These are phyloP conservation scores for Talaromyces adpressus DNA, from an alignment of 495 filamentous ascomycete genomes.

Conservation along the genomic window DNA sequence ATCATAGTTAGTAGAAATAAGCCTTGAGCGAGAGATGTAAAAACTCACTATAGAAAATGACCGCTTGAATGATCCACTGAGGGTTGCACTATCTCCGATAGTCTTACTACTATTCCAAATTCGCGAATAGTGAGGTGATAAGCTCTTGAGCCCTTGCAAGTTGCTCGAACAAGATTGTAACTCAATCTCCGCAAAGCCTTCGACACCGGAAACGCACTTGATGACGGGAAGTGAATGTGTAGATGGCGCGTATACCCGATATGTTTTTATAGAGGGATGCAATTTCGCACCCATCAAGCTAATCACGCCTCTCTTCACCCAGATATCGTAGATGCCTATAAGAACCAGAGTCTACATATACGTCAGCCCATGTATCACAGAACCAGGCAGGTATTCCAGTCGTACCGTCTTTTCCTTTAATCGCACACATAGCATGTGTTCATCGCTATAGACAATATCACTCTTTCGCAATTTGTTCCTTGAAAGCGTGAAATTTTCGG, in stretches of 20 bases:
- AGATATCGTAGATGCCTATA: slow-evolving; percentile 68
- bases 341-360: slow-evolving; percentile 52
- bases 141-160: slow-evolving; percentile 51
- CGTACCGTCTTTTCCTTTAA: slow-evolving; percentile 38
- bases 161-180: slow-evolving; percentile 48
- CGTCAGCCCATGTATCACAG: not conserved
- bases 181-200: slow-evolving; percentile 40
- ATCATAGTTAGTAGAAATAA: not conserved
- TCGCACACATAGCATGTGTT: slow-evolving; percentile 31
- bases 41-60: slow-evolving; percentile 39
- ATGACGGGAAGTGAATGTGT: slow-evolving; percentile 74
- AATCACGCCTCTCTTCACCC: slow-evolving; percentile 56
- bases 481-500: slow-evolving; percentile 37
- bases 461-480: slow-evolving; percentile 32
- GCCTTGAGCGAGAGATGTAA: not conserved
- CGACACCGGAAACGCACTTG: slow-evolving; percentile 41
- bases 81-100: slow-evolving; percentile 29
- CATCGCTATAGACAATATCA: slow-evolving; percentile 35
- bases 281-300: slow-evolving; percentile 60
- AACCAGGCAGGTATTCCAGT: not conserved
- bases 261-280: slow-evolving; percentile 38
- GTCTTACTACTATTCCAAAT: slow-evolving; percentile 61
- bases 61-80: slow-evolving; percentile 24
- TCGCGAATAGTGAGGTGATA: slow-evolving; percentile 64
- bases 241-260: slow-evolving; percentile 64